These are phyloP conservation scores for Pyrrhoderma lamaoense DNA, from an alignment of 1,284 basidiomycete genomes.

Conservation along the genomic window DNA sequence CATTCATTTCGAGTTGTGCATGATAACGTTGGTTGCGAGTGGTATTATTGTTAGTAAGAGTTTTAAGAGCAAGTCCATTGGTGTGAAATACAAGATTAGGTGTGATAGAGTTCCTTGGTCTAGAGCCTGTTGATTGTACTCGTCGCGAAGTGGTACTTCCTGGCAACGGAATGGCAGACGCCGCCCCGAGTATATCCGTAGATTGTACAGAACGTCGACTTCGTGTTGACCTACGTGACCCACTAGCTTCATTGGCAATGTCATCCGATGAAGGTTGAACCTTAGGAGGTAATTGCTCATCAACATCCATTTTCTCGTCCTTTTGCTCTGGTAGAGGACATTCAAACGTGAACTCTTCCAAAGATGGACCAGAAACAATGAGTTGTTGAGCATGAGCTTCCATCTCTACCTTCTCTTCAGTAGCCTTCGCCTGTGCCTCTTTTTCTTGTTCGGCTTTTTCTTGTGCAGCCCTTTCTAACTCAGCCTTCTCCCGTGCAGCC, in stretches of 20 bases:
- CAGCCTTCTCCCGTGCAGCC: not conserved
- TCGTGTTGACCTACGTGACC: constrained; percentile 33
- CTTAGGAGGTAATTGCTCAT: not conserved
- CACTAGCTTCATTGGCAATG: not conserved
- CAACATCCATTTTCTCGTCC: constrained; percentile 11
- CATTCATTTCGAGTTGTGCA: constrained; percentile 52
- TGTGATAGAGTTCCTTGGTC: not conserved
- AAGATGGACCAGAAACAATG: not conserved
- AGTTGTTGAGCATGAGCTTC: not conserved
- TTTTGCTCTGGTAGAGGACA: not conserved
- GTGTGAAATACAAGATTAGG: constrained; percentile 28
- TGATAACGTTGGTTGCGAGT: constrained; percentile 59
- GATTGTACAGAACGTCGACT: constrained; percentile 39
- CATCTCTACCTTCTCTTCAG: no score
- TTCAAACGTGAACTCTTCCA: constrained; percentile 13
- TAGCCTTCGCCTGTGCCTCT: no score
- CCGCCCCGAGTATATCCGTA: constrained; percentile 33
- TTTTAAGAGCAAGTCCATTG: constrained; percentile 47
- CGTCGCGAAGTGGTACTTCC: constrained; percentile 5
- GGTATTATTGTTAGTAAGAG: constrained; percentile 65
- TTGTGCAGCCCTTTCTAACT: not conserved
- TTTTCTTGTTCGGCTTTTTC: not conserved
- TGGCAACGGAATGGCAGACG: constrained; percentile 18
- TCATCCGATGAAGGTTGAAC: not conserved
- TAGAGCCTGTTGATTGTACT: not conserved